Evolutionary conservation across 2,329 filamentous ascomycete species (phyloP), one percentile per base, ranked within the genome.

Genomic region (Pseudogymnoascus sp.): DNA sequence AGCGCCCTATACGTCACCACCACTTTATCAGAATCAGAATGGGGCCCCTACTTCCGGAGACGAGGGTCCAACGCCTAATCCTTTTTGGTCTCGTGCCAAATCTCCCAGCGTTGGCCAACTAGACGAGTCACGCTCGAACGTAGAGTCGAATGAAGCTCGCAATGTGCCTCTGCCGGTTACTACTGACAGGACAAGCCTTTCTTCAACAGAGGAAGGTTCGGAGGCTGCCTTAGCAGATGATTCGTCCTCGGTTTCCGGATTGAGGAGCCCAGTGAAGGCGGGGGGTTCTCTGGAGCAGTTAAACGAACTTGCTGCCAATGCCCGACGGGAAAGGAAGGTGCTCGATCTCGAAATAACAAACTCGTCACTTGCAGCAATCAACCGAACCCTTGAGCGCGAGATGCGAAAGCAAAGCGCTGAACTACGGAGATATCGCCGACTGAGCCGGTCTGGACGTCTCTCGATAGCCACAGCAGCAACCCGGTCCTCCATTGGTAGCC

Each of bases 281-380:
- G 78, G 73, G 31, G 77, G 76, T 68, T 79, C 80, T 11, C 75
- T 83, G 14, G 85, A 88, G 62, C 81, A 85, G 6, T 78, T 89
- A 65, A 89, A 85, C 65, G 92, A 96, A 64, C 80, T 91, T 5
- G 91, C 95, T 9, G 84, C 89, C n/a, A 95, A 91, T 72, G 95
- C 95, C 12, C 85, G 95, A 31, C 85, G 91, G 37, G 95, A 97
- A 75, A 86, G 95, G 65, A 99, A 97, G 77, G 93, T 99, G 0
- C 84, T 97, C 68, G 95, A 99, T 73, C 80, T 99, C 5, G 91
- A 99, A 73, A 99, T 99, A 66, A 96, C 90, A 62, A 99, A 99
- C 71, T 95, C 91, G 1, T 97, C 93, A 1, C 82, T 99, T 2
- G 84, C 96, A 63, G 95, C 95, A 41, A 97, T 99, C 76, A 99